Evolutionary conservation across 1,284 basidiomycete genomes (phyloP).

Genomic region (Puccinia brachypodii): DNA sequence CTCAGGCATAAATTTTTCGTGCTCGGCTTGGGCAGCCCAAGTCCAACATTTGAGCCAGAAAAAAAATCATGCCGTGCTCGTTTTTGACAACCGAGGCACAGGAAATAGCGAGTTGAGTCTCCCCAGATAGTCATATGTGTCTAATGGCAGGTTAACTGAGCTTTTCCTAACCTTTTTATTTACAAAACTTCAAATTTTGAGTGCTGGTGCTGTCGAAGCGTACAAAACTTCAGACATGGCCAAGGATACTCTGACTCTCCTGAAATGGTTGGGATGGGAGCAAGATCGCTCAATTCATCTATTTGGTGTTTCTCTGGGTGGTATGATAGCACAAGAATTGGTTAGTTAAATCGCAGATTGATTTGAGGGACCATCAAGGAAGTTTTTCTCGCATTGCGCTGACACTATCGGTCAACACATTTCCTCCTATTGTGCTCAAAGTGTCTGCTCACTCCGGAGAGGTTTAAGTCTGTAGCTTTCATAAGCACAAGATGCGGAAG

Average conservation of each 20-base stretch:
- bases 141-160: neutral
- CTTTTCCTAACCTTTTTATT: neutral
- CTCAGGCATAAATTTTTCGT: slow-evolving; percentile 58
- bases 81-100: slow-evolving; percentile 85
- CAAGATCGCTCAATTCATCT: slow-evolving; percentile 65
- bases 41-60: slow-evolving; percentile 55
- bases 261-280: slow-evolving; percentile 73
- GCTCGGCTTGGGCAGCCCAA: slow-evolving; percentile 55
- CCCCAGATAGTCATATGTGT: neutral
- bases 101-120: slow-evolving; percentile 61
- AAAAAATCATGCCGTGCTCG: slow-evolving; percentile 65
- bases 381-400: neutral
- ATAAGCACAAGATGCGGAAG: slow-evolving; percentile 21
- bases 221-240: slow-evolving; percentile 74
- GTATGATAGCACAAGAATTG: slow-evolving; percentile 69
- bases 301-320: slow-evolving; percentile 78
- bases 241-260: slow-evolving; percentile 68
- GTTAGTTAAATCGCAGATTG: neutral
- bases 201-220: slow-evolving; percentile 15
- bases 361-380: neutral
- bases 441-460: slow-evolving; percentile 20
- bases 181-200: neutral
- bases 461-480: slow-evolving; percentile 1
- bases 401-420: neutral
- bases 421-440: neutral